Percentiles rank a stretch among this genome's conserved stretches.
Conservation (phyloP, 202 grass and related monocot species). For the Brachypodium distachyon region DNA sequence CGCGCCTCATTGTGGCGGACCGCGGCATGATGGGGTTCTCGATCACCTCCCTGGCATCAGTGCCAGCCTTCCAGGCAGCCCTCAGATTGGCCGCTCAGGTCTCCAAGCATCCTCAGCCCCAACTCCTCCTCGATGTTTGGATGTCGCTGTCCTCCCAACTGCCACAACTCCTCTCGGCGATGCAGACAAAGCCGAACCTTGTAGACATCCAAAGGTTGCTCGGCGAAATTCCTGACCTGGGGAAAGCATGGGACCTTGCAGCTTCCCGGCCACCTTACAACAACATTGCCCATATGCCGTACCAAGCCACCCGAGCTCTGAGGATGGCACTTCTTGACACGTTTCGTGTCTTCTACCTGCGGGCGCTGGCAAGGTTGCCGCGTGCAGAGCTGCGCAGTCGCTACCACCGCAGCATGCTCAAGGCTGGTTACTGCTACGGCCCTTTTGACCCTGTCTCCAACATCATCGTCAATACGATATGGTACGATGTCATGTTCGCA, state of each 20-base stretch:
- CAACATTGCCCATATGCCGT: no score
- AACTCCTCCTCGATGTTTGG: neutral
- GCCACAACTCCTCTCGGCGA: no score
- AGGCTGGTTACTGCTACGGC: neutral
- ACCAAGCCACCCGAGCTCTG: no score
- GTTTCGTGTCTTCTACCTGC: conserved; percentile 18
- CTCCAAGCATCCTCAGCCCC: neutral
- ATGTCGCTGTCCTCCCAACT: neutral
- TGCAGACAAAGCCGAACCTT: neutral
- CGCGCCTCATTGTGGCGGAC: neutral
- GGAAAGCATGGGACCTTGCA: no score
- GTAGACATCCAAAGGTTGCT: no score
- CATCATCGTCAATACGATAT: neutral
- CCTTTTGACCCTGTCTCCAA: neutral
- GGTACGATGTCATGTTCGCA: neutral
- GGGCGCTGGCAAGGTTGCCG: conserved; percentile 2
- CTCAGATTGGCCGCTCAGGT: neutral
- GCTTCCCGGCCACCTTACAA: neutral
- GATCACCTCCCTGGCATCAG: neutral
- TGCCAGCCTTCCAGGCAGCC: neutral
- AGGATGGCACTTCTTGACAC: neutral
- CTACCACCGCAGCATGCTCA: conserved; percentile 4
- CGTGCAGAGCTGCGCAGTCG: neutral
- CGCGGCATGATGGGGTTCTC: neutral
- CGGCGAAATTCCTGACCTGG: no score